Evolutionary conservation across 768 basidiomycete species (phyloP).

Genomic region (Suillus variegatus): DNA sequence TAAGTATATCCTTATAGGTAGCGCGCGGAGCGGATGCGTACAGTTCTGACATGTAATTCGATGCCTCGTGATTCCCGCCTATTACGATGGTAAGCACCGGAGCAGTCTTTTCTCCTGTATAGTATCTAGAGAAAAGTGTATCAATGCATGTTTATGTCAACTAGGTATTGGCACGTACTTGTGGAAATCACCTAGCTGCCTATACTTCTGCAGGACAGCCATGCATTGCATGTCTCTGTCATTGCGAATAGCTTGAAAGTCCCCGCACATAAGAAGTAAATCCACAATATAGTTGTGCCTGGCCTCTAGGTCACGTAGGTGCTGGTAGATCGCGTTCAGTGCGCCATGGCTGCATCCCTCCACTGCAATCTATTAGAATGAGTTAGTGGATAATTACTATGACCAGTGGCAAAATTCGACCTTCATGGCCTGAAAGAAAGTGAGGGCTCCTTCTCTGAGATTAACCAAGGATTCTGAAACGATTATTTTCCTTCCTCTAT

Average conservation of each 20-base stretch:
- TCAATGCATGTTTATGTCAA: background rate
- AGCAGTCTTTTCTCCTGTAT: conserved; percentile 78
- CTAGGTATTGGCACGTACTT: conserved; percentile 44
- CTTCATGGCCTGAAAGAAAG: background rate
- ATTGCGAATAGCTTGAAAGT: conserved; percentile 93
- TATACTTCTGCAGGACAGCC: conserved; percentile 91
- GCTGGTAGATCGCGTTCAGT: conserved; percentile 83
- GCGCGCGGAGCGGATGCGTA: conserved; percentile 38
- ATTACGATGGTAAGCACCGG: conserved; percentile 91
- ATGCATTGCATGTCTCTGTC: conserved; percentile 83
- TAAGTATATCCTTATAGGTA: conserved; percentile 9
- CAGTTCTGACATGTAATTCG: conserved; percentile 97
- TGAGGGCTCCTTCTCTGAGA: background rate
- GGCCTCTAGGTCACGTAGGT: conserved; percentile 63
- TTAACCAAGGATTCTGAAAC: background rate
- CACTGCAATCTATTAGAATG: conserved; percentile 65
- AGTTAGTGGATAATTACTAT: background rate
- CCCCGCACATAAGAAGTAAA: conserved; percentile 90
- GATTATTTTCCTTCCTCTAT: background rate
- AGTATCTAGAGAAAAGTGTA: conserved; percentile 61
- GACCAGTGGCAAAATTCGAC: background rate
- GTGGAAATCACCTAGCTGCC: conserved; percentile 80
- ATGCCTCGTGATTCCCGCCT: conserved; percentile 97
- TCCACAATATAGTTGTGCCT: conserved; percentile 71
- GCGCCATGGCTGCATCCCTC: conserved; percentile 96